phyloP scores from a whole-genome alignment of 2,329 filamentous ascomycete genomes.

The Herpomyces periplanetae region DNA sequence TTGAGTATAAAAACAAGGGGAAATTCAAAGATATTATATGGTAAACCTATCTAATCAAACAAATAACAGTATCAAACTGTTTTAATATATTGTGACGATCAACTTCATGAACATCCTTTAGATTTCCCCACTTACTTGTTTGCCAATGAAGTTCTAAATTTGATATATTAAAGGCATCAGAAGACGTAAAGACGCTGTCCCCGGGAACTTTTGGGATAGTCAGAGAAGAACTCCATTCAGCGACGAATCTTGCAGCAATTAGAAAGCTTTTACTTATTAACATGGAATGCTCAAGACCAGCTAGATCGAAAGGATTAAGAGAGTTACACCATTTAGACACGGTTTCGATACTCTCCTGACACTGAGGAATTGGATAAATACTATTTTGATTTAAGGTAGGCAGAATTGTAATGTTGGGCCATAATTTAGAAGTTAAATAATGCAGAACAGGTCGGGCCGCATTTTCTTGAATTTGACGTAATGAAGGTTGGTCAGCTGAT shows the following conservation, averaged over 20 bases:
- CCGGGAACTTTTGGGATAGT: slow-evolving; percentile 11
- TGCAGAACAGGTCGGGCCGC: slow-evolving; percentile 27
- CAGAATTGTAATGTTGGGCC: slow-evolving; percentile 39
- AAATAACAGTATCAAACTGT: slow-evolving; percentile 50
- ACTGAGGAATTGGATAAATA: slow-evolving; percentile 35
- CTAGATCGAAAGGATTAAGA: slow-evolving; percentile 38
- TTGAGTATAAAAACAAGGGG: too few species aligned
- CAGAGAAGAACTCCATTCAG: slow-evolving; percentile 43
- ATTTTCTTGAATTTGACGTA: slow-evolving; percentile 30
- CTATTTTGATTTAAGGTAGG: slow-evolving; percentile 41
- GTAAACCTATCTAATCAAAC: too few species aligned
- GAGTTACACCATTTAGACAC: slow-evolving; percentile 35
- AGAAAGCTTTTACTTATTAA: slow-evolving; percentile 60
- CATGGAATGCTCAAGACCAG: slow-evolving; percentile 43
- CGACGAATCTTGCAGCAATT: slow-evolving; percentile 30
- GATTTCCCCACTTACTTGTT: slow-evolving; percentile 65
- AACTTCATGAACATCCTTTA: slow-evolving; percentile 92
- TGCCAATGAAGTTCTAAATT: slow-evolving; percentile 70
- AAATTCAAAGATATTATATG: too few species aligned
- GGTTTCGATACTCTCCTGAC: slow-evolving; percentile 29
- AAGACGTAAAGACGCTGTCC: slow-evolving; percentile 22
- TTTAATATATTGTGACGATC: slow-evolving; percentile 55
- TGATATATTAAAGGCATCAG: slow-evolving; percentile 35
- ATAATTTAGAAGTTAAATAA: slow-evolving; percentile 29
- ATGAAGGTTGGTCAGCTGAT: slow-evolving; percentile 12